Evolutionary conservation across 768 basidiomycete species (phyloP), one percentile per base, ranked within the genome.

Genomic region (Suillus discolor): DNA sequence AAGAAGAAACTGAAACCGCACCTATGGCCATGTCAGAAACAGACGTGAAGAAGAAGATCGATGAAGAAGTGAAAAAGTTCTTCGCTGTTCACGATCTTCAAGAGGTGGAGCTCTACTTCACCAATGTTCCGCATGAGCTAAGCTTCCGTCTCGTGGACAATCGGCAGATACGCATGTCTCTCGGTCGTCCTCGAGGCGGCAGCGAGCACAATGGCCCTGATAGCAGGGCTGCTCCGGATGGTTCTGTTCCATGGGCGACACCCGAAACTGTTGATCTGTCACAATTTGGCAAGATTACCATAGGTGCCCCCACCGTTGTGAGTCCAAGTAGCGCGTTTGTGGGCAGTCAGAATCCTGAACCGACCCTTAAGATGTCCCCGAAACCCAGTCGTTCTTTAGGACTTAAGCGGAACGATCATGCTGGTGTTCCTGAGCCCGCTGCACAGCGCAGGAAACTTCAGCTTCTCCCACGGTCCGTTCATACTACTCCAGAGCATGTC

Each of bases 101-200:
- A 42, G 97, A 97, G 77, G 95, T 93, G 15, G 93, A 94, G 70
- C 85, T 85, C 25, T 96, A 96, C 82, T 95, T 96, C 79, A 83
- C 85, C 62, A 85, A 81, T 23, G 82, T 98, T 34, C 89, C 94
- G 7, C 77, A 83, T 34, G 83, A 83, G 65, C 84, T 90, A 71
- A 90, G 91, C 42, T 78, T 77, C 65, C 79, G 78, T 25, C 84
- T 99, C 38, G 87, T 97, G 68, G 88, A 92, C 54, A 89, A 89
- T 38, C 85, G 89, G 2, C 85, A 85, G 57, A 81, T 88, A 62
- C 89, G 85, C 76, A 94, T 96, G 87, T 96, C 94, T 28, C 90
- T 96, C 53, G 91, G 92, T 47, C 93, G 94, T 49, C 98, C 96
- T 65, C 86, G 94, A 62, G 89, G 95, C 53, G 97, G 96, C 45